A percentile compares a stretch with the other conserved stretches of the same genome.
Conservation (phyloP, 257 asterid genomes). For the Eustoma russellianum region DNA sequence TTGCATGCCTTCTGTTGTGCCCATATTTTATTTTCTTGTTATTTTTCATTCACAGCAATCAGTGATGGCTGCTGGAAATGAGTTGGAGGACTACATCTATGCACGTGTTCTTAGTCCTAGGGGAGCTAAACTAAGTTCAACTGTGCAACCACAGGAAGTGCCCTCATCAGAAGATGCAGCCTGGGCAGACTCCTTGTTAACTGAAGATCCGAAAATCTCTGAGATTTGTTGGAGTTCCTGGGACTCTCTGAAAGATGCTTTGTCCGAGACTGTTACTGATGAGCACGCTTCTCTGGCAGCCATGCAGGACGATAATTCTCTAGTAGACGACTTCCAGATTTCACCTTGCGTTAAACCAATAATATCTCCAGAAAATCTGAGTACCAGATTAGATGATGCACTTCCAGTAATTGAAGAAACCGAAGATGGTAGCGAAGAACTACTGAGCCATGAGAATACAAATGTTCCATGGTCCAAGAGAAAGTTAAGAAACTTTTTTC, state of each 20-base stretch:
- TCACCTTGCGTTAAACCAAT: conserved; percentile 6
- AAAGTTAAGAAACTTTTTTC: conserved; percentile 34
- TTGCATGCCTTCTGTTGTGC: not conserved
- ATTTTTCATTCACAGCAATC: not conserved
- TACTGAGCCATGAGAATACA: conserved; percentile 10
- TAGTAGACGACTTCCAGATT: conserved; percentile 11
- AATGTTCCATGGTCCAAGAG: conserved; percentile 33
- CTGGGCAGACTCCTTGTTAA: conserved; percentile 72
- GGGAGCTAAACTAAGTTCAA: conserved; percentile 16
- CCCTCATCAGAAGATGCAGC: conserved; percentile 43
- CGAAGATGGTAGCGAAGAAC: conserved; percentile 11
- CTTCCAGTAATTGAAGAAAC: conserved; percentile 13
- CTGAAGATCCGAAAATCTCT: conserved; percentile 30
- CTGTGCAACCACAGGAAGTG: conserved; percentile 16
- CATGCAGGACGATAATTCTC: conserved; percentile 12
- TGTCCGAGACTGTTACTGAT: conserved; percentile 19
- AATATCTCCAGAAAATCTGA: conserved; percentile 8
- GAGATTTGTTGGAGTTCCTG: conserved; percentile 24
- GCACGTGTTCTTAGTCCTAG: conserved; percentile 6
- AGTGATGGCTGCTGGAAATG: conserved; percentile 16
- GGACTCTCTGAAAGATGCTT: conserved; percentile 30
- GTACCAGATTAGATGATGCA: conserved; percentile 8
- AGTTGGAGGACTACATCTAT: conserved; percentile 17
- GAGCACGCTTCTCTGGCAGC: conserved; percentile 12
- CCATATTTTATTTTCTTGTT: not conserved